Evolutionary conservation across 345 rosid species (phyloP).

Genomic region (Sisymbrium altissimum): DNA sequence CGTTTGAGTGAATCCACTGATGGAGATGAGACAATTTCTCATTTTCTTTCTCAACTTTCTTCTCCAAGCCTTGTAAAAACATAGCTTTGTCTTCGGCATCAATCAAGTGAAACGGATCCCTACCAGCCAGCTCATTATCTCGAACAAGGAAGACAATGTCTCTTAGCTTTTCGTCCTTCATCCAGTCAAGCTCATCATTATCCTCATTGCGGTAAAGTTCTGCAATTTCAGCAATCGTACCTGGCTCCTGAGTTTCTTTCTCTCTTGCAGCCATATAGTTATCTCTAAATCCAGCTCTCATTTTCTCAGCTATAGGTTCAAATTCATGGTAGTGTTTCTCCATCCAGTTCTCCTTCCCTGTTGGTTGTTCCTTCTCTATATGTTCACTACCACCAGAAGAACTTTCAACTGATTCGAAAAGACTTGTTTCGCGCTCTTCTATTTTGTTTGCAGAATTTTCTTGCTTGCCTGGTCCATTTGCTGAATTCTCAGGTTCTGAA

Average conservation of each 20-base stretch:
- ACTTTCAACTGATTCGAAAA: constrained; percentile 16
- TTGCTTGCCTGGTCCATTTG: constrained; percentile 11
- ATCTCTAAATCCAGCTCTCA: constrained; percentile 72
- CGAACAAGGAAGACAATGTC: constrained; percentile 82
- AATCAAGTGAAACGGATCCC: constrained; percentile 79
- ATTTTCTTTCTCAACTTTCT: constrained; percentile 79
- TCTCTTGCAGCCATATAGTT: constrained; percentile 68
- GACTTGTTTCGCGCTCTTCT: constrained; percentile 20
- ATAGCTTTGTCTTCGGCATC: constrained; percentile 64
- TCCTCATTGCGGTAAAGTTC: constrained; percentile 46
- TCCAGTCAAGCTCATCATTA: constrained; percentile 78
- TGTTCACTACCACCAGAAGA: constrained; percentile 28
- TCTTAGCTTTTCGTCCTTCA: constrained; percentile 75
- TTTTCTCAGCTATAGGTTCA: constrained; percentile 61
- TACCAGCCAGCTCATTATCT: constrained; percentile 82
- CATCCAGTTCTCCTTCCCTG: constrained; percentile 53
- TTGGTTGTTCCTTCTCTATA: constrained; percentile 22
- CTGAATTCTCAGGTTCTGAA: constrained; percentile 22
- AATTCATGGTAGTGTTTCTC: constrained; percentile 64
- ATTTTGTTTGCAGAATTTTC: constrained; percentile 10
- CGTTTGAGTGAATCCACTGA: constrained; percentile 77
- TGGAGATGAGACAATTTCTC: constrained; percentile 61
- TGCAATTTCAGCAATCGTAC: constrained; percentile 34
- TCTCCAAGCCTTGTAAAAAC: constrained; percentile 81
- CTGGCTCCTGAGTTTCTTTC: constrained; percentile 38